Evolutionary conservation across 768 basidiomycete genomes (phyloP), one percentile per base, ranked within the genome.

Genomic region (Rubroboletus pulcherrimus): DNA sequence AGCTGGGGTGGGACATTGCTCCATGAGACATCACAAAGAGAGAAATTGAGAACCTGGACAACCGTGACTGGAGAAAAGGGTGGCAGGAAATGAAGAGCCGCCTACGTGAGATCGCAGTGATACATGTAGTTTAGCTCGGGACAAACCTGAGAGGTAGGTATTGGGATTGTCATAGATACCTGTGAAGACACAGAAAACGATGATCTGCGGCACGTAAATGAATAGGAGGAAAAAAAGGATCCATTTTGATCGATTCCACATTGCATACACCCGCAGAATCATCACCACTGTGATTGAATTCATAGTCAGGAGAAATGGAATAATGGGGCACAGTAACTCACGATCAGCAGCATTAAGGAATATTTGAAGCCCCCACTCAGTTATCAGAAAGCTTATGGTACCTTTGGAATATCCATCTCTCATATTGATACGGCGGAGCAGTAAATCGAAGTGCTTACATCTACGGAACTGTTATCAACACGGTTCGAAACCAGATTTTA

Each of bases 291-390:
- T 31, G 5, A 24, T 19, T 12, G 9, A 3, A 30, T 26, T 40
- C 3, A 41, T 3, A 0, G 19, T 41, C 19, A 7, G 26, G 7
- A 5, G 0, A 21, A 21, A 14, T 26, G 2, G 12, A 46, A 30
- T 4, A 7, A 21, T 26, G 12, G 19, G 19, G 29, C 1, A 8
- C 3, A 2, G 5, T 9, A 12, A 55, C 60, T 52, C 26, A 59
- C 60, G 14, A 14, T 61, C 60, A 4, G 34, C 39, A 10, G 50
- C 19, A 37, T 29, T 40, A 33, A 52, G 10, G 5, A 59, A 60
- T 1, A 60, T 6, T 3, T 21, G 8, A 9, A 24, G 39, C 10
- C 11, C 4, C 59, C 56, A 58, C 11, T 21, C 5, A 3, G 1
- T 0, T 11, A 26, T 4, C n/a, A 54, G 14, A 47, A 10, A 9